phyloP scores from a whole-genome alignment of 1,284 basidiomycete genomes.

The Tetrapyrgos nigripes region DNA sequence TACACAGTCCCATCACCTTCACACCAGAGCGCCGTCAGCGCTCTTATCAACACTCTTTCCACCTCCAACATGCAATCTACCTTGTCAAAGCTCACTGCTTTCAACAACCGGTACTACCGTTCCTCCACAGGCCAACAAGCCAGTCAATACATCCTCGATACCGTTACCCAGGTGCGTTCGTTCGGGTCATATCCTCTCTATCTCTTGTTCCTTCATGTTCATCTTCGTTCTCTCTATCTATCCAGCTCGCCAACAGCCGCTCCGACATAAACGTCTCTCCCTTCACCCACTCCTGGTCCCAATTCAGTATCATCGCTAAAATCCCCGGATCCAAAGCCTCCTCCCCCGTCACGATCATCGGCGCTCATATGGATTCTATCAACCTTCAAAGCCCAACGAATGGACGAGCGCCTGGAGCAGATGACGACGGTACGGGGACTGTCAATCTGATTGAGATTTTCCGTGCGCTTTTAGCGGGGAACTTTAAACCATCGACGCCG shows the following conservation, averaged over 20 bases:
- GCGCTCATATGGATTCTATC: constrained; percentile 45
- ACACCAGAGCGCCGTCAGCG: constrained; percentile 41
- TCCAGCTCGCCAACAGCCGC: constrained; percentile 43
- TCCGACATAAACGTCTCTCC: constrained; percentile 55
- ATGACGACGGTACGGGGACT: constrained; percentile 37
- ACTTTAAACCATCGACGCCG: constrained; percentile 50
- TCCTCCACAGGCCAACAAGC: constrained; percentile 46
- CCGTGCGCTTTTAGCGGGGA: constrained; percentile 36
- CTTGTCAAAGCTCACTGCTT: constrained; percentile 44
- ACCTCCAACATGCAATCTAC: constrained; percentile 47
- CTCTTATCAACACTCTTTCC: constrained; percentile 47
- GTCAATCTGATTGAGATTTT: constrained; percentile 57
- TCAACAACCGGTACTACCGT: constrained; percentile 55
- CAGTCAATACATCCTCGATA: constrained; percentile 40
- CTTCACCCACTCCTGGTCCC: constrained; percentile 69
- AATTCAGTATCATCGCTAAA: constrained; percentile 69
- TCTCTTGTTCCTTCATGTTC: neutral
- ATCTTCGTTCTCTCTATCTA: neutral
- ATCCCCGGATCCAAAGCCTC: constrained; percentile 40
- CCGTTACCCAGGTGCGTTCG: neutral
- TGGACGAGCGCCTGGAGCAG: constrained; percentile 19
- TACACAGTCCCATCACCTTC: constrained; percentile 44
- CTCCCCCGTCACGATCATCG: constrained; percentile 46
- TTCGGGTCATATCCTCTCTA: neutral
- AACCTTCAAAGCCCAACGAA: constrained; percentile 18